Evolutionary conservation across 2,329 filamentous ascomycete species (phyloP).

Genomic region (Chrysosporium queenslandicum): DNA sequence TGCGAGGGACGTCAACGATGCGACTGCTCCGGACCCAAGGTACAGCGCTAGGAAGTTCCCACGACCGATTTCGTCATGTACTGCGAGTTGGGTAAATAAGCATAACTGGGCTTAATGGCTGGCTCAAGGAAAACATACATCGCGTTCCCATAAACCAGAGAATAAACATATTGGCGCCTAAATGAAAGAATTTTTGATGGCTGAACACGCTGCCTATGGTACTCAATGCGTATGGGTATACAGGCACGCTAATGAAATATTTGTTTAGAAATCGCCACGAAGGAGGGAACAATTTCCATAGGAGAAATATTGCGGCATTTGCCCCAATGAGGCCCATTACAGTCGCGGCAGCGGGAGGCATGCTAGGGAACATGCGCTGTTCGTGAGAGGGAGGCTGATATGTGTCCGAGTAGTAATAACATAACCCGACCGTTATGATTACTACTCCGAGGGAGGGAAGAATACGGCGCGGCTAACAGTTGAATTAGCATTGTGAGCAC

Average conservation of each 20-base stretch:
- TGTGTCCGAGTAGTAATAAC: conserved; percentile 38
- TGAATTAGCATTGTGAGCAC: not conserved
- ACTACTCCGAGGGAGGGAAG: conserved; percentile 36
- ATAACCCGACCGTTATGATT: conserved; percentile 32
- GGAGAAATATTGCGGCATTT: conserved; percentile 43
- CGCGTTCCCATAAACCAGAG: conserved; percentile 46
- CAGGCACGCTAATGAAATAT: conserved; percentile 45
- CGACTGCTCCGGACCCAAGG: conserved; percentile 39
- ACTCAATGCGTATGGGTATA: conserved; percentile 44
- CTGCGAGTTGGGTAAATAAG: conserved; percentile 19
- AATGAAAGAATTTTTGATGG: conserved; percentile 46
- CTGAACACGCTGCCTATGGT: conserved; percentile 48
- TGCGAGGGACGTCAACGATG: conserved; percentile 39
- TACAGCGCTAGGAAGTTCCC: conserved; percentile 48
- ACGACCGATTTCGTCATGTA: conserved; percentile 48
- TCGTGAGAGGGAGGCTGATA: conserved; percentile 41
- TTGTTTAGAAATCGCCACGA: conserved; percentile 48
- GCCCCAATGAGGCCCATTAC: conserved; percentile 41
- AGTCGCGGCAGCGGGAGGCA: conserved; percentile 44
- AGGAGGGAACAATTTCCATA: conserved; percentile 44
- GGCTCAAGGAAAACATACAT: conserved; percentile 26
- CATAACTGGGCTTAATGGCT: not conserved
- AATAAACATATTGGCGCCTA: conserved; percentile 45
- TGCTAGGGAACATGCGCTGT: conserved; percentile 42
- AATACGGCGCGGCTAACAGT: conserved; percentile 35